Evolutionary conservation across 83 land plant species (phyloP).

Genomic region (Diphasiastrum complanatum): DNA sequence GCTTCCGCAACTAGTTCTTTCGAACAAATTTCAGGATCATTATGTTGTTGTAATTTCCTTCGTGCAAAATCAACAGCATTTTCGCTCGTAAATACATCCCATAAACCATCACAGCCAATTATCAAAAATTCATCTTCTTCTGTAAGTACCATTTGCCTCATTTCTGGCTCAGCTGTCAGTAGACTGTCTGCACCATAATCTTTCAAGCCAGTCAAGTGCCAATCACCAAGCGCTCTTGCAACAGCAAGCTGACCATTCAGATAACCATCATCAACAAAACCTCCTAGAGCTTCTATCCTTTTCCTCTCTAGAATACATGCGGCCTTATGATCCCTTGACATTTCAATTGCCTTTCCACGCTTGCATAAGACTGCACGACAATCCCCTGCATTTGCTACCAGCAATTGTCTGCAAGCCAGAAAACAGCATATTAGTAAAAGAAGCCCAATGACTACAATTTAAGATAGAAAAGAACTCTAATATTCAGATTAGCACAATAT

Average conservation of each 20-base stretch:
- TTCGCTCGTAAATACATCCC: constrained; percentile 87
- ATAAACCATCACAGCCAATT: constrained; percentile 89
- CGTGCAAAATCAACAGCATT: constrained; percentile 88
- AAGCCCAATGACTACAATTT: too few species aligned
- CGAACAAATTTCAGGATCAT: constrained; percentile 73
- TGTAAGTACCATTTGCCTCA: constrained; percentile 46
- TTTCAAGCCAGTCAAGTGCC: constrained; percentile 91
- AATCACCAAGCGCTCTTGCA: constrained; percentile 85
- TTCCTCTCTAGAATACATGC: constrained; percentile 38
- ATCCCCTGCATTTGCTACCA: constrained; percentile 93
- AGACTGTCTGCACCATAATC: constrained; percentile 54
- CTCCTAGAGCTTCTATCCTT: constrained; percentile 77
- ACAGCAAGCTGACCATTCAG: constrained; percentile 87
- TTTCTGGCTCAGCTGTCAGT: constrained; percentile 75
- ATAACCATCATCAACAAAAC: constrained; percentile 78
- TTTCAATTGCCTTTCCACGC: constrained; percentile 68
- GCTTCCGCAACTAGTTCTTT: constrained; percentile 83
- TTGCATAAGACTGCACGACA: constrained; percentile 83
- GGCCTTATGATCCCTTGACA: constrained; percentile 85
- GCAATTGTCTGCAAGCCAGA: constrained; percentile 44
- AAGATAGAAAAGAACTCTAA: too few species aligned
- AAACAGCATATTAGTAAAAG: too few species aligned
- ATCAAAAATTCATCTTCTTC: constrained; percentile 87
- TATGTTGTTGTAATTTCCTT: constrained; percentile 71
- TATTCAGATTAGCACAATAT: too few species aligned